Evolutionary conservation across 169 alveolate genomes (phyloP).

Genomic region (Cryptosporidium sp.): DNA sequence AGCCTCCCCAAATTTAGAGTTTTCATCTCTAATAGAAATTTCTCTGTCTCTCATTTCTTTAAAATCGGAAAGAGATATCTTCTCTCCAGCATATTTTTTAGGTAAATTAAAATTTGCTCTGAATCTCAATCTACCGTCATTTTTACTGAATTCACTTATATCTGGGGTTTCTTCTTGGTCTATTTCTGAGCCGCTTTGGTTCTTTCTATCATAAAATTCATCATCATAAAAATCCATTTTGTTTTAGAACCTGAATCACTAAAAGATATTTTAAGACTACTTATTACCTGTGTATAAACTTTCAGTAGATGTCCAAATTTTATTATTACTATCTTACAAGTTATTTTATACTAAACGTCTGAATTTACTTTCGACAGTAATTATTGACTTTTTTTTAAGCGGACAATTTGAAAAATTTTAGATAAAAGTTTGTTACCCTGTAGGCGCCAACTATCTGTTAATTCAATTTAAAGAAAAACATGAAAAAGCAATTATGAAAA

Average conservation of each 20-base stretch:
- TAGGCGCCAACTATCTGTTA: not conserved
- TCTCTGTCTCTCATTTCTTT: constrained; percentile 6
- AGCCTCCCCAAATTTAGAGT: not conserved
- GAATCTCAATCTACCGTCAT: constrained; percentile 30
- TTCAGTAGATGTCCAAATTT: not conserved
- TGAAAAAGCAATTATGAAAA: not conserved
- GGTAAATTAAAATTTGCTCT: constrained; percentile 46
- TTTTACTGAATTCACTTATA: not conserved
- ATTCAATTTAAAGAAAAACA: not conserved
- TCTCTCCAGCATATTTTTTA: constrained; percentile 42
- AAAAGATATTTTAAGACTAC: not conserved
- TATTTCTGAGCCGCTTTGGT: constrained; percentile 8
- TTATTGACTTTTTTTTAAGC: not conserved
- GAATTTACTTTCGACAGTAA: not conserved
- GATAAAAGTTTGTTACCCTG: not conserved
- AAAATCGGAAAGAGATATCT: constrained; percentile 12
- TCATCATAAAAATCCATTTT: constrained; percentile 58
- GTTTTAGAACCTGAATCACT: not conserved
- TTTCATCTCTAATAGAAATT: not conserved
- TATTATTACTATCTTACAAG: not conserved
- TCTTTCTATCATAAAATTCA: constrained; percentile 53
- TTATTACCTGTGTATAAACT: not conserved
- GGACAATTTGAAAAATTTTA: not conserved
- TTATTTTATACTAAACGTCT: not conserved
- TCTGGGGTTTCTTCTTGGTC: constrained; percentile 26